A percentile compares a stretch with the other conserved stretches of the same genome.
Evolutionary conservation across 176 grass and related monocot species (phyloP).

Genomic region (Microstegium vimineum): DNA sequence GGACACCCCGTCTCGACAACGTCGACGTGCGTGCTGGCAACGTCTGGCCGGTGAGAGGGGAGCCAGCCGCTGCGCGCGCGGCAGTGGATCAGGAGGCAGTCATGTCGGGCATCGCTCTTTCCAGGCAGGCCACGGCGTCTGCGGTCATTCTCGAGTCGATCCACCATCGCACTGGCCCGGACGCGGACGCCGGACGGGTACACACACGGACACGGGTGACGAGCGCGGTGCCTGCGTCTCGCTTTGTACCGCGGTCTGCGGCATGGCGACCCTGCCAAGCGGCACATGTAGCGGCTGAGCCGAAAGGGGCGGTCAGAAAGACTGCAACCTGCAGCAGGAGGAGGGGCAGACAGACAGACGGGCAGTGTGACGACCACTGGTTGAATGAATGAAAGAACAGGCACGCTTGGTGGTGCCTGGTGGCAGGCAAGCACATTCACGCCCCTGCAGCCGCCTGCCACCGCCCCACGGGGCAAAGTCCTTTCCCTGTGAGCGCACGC

Average conservation of each 20-base stretch:
- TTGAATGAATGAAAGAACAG: conserved; percentile 2
- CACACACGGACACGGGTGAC: not conserved
- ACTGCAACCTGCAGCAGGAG: not conserved
- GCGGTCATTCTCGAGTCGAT: not conserved
- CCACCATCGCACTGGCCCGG: not conserved
- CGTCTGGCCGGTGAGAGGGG: not conserved
- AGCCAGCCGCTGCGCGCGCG: conserved; percentile 1
- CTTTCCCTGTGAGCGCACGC: conserved; percentile 32
- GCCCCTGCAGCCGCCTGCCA: conserved; percentile 6
- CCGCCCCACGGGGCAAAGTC: conserved; percentile 37
- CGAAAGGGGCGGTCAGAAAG: conserved; percentile 42
- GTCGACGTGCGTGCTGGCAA: not conserved
- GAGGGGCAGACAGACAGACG: not conserved
- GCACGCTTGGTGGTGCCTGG: conserved; percentile 24
- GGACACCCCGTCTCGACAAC: too few species aligned
- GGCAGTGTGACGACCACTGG: conserved; percentile 32
- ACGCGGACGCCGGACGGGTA: not conserved
- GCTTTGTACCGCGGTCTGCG: not conserved
- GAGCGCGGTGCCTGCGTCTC: not conserved
- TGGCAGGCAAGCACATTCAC: conserved; percentile 62
- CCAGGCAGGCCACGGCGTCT: not conserved
- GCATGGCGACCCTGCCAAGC: conserved; percentile 12
- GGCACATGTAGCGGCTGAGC: conserved; percentile 45
- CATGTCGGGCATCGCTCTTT: conserved; percentile 23
- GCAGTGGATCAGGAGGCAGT: conserved; percentile 26